A percentile compares a stretch with the other conserved stretches of the same genome.
phyloP scores from a whole-genome alignment of 2,329 filamentous ascomycete genomes.

The Cadophora gregata region DNA sequence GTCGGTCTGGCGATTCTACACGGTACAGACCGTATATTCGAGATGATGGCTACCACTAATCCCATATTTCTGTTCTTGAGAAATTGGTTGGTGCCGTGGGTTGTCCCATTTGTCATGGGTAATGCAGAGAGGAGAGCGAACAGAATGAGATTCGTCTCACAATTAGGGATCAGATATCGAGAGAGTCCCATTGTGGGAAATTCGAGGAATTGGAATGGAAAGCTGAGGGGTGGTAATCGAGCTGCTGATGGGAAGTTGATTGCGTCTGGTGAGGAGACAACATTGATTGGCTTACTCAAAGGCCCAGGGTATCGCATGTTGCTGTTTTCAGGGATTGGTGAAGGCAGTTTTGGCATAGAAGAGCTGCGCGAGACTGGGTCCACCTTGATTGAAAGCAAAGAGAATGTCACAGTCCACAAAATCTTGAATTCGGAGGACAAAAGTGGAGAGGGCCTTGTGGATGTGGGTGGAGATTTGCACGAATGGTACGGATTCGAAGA shows the following conservation, averaged over 20 bases:
- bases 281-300: slow-evolving; percentile 1
- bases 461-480: slow-evolving; percentile 39
- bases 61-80: slow-evolving; percentile 47
- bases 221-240: slow-evolving; percentile 54
- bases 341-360: background rate
- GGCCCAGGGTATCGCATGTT: slow-evolving; percentile 9
- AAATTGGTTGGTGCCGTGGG: slow-evolving; percentile 47
- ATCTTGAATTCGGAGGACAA: background rate
- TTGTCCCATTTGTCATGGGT: slow-evolving; percentile 47
- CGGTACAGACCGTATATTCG: slow-evolving; percentile 51
- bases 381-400: background rate
- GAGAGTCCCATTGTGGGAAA: slow-evolving; percentile 47
- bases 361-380: background rate
- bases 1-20: slow-evolving; percentile 52
- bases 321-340: slow-evolving; percentile 13
- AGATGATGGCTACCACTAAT: slow-evolving; percentile 46
- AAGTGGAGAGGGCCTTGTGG: slow-evolving; percentile 29
- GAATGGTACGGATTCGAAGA: slow-evolving; percentile 31
- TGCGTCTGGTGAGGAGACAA: slow-evolving; percentile 11
- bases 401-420: background rate
- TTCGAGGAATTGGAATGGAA: slow-evolving; percentile 43
- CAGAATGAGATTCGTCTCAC: slow-evolving; percentile 47
- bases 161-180: slow-evolving; percentile 52
- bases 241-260: slow-evolving; percentile 48
- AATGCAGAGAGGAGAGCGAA: slow-evolving; percentile 32